Evolutionary conservation across 331 rosid species (phyloP).

Genomic region (Quercus lobata): DNA sequence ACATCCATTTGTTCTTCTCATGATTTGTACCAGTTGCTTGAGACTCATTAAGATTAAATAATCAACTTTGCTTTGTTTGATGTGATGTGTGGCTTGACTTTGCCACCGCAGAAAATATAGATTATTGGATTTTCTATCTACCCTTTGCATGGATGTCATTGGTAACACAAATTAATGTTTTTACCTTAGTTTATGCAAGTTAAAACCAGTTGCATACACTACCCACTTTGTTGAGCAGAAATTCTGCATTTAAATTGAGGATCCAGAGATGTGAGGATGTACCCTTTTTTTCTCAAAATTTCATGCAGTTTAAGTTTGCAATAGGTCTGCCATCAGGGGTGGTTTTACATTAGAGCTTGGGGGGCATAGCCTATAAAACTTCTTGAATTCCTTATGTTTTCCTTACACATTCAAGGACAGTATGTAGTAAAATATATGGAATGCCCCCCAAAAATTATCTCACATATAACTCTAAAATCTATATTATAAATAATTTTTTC

Average conservation of each 20-base stretch:
- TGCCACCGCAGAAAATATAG: not conserved
- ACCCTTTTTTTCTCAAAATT: not conserved
- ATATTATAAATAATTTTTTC: no score
- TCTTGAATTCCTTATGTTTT: no score
- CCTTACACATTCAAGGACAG: no score
- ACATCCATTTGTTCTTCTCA: not conserved
- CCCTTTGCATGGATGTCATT: not conserved
- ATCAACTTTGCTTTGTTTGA: not conserved
- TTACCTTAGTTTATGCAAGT: not conserved
- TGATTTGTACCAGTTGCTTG: not conserved
- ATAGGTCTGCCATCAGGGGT: not conserved
- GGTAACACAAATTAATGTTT: not conserved
- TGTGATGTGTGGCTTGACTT: not conserved
- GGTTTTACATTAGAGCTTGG: no score
- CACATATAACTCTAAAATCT: no score
- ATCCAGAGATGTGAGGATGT: not conserved
- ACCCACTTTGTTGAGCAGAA: not conserved
- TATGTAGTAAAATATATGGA: no score
- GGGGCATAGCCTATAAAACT: no score
- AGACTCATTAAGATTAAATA: not conserved
- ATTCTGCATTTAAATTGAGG: not conserved
- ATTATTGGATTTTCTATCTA: not conserved
- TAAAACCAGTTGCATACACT: not conserved
- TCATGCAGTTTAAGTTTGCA: not conserved
- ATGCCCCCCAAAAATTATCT: no score